These are phyloP conservation scores for Gymnopilus junonius DNA, from an alignment of 768 basidiomycete species.

Conservation along the genomic window DNA sequence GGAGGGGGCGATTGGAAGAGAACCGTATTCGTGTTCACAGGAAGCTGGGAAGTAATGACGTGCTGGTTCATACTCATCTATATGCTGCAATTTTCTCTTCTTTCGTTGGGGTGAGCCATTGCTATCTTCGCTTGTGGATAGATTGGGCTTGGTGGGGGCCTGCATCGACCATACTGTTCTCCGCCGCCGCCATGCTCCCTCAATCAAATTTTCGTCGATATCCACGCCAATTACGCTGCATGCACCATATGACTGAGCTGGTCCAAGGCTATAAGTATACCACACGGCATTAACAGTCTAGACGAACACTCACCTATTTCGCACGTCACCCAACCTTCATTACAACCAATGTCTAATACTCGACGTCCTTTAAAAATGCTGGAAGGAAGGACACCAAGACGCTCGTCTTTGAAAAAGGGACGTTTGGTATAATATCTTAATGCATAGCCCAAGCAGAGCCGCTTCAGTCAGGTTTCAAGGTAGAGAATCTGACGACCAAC, in stretches of 20 bases:
- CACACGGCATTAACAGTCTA: background rate
- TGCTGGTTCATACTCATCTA: background rate
- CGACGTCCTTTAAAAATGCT: constrained; percentile 55
- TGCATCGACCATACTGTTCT: constrained; percentile 75
- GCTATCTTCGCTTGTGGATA: background rate
- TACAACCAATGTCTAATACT: constrained; percentile 87
- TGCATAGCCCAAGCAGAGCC: constrained; percentile 2
- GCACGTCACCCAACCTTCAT: constrained; percentile 84
- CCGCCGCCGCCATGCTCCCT: constrained; percentile 75
- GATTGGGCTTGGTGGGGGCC: constrained; percentile 33
- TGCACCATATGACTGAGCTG: constrained; percentile 71
- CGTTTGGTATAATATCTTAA: constrained; percentile 80
- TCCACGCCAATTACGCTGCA: constrained; percentile 81
- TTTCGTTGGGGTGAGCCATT: constrained; percentile 7
- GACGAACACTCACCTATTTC: constrained; percentile 66
- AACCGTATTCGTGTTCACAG: constrained; percentile 75
- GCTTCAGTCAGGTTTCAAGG: background rate
- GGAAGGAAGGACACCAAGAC: constrained; percentile 64
- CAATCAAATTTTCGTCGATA: constrained; percentile 78
- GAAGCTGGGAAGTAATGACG: constrained; percentile 76
- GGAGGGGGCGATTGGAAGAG: constrained; percentile 66
- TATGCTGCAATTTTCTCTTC: constrained; percentile 29
- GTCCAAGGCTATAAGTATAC: background rate
- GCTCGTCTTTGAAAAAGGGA: constrained; percentile 59
- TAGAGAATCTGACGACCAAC: constrained; percentile 37